A percentile compares a stretch with the other conserved stretches of the same genome.
phyloP scores from a whole-genome alignment of 73 alveolate genomes.

The Halteria grandinella region DNA sequence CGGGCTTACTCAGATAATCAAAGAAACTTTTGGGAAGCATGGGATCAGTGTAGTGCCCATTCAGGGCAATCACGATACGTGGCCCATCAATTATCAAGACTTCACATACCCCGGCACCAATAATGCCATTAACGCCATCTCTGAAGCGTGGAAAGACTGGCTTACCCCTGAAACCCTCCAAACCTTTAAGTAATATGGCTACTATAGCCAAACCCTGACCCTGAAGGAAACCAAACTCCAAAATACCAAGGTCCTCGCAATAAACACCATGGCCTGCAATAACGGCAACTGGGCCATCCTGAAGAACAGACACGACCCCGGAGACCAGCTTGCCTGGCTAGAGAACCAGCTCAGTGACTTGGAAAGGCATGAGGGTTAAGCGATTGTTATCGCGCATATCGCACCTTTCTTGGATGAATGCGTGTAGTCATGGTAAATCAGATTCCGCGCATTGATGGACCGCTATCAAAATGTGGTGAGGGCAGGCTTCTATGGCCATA shows the following conservation, averaged over 20 bases:
- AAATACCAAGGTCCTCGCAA: constrained; percentile 4
- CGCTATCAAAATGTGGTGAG: constrained; percentile 47
- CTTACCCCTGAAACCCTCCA: constrained; percentile 24
- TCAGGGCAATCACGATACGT: constrained; percentile 58
- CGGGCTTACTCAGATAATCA: neutral
- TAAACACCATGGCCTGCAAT: neutral
- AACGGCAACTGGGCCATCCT: neutral
- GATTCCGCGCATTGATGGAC: constrained; percentile 22
- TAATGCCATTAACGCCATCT: constrained; percentile 9
- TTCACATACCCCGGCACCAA: neutral
- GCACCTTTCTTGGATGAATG: constrained; percentile 8
- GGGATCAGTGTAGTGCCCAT: neutral
- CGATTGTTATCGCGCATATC: constrained; percentile 9
- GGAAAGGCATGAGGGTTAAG: constrained; percentile 2
- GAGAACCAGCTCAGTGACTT: constrained; percentile 21
- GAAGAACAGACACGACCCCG: neutral
- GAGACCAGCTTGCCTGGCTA: constrained; percentile 43
- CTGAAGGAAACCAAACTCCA: constrained; percentile 16
- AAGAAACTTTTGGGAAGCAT: neutral
- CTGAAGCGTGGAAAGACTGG: constrained; percentile 52
- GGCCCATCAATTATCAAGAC: constrained; percentile 55
- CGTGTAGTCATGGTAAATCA: neutral
- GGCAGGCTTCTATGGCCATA: constrained; percentile 11
- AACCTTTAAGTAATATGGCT: neutral
- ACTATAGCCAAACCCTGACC: neutral